A percentile compares a stretch with the other conserved stretches of the same genome.
Evolutionary conservation across 1,139 yeast species (phyloP).

Genomic region (Arxiozyma heterogenica): DNA sequence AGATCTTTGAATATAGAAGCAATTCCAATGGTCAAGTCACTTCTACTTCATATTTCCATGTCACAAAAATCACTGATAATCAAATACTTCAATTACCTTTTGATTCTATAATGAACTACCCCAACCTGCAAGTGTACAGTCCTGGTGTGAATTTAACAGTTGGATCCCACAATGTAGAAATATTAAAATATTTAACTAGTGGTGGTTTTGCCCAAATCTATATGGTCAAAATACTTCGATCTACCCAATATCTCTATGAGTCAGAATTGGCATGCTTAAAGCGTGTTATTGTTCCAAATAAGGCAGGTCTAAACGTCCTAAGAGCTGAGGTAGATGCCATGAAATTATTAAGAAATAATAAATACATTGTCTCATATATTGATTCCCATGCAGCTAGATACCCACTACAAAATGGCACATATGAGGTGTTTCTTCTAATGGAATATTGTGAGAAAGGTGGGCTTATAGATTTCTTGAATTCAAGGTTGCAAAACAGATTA

Average conservation of each 20-base stretch:
- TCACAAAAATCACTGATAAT: no score
- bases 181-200: constrained; percentile 28
- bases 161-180: constrained; percentile 31
- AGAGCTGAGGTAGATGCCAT: constrained; percentile 75
- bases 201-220: constrained; percentile 57
- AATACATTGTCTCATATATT: constrained; percentile 55
- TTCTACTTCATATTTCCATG: no score
- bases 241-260: constrained; percentile 25
- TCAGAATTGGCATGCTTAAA: constrained; percentile 54
- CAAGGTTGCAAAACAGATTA: constrained; percentile 54
- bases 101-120: constrained; percentile 20
- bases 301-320: constrained; percentile 52
- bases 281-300: constrained; percentile 65
- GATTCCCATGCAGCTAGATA: constrained; percentile 72
- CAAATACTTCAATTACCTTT: neutral
- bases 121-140: constrained; percentile 20
- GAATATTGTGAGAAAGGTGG: constrained; percentile 69
- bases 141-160: constrained; percentile 27
- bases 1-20: no score
- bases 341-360: constrained; percentile 48
- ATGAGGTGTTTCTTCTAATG: constrained; percentile 71
- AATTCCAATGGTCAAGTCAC: no score
- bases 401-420: constrained; percentile 38
- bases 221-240: constrained; percentile 41
- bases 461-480: constrained; percentile 65